Conservation (phyloP, 179 eudicot species). For the Spergularia azorica region DNA sequence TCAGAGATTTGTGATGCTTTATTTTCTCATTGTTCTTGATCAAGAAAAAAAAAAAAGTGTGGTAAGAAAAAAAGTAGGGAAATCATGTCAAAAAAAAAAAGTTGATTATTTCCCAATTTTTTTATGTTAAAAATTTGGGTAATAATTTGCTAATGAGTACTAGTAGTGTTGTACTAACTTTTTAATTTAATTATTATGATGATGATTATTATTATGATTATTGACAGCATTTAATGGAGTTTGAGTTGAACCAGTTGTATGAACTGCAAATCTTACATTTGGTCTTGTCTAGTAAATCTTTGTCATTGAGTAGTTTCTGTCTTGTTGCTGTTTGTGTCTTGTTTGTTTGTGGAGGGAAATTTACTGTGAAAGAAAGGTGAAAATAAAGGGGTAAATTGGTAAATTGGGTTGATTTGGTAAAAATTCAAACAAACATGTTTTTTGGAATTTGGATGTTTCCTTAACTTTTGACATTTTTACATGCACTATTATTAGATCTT, state of each 20-base stretch:
- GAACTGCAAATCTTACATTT: background rate
- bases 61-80: too few relatives aligned
- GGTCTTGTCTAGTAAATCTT: background rate
- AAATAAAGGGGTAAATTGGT: background rate
- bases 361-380: background rate
- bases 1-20: conserved; percentile 50
- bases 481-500: conserved; percentile 6
- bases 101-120: conserved; percentile 3
- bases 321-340: background rate
- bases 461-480: conserved; percentile 24
- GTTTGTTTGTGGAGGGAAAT: background rate
- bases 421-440: conserved; percentile 7
- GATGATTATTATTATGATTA: conserved; percentile 7
- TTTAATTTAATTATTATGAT: background rate
- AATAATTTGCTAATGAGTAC: conserved; percentile 8
- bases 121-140: conserved; percentile 22
- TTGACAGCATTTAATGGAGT: conserved; percentile 20
- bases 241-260: conserved; percentile 17
- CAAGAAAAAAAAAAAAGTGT: background rate
- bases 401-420: background rate
- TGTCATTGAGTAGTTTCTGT: background rate
- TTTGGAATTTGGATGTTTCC: conserved; percentile 15
- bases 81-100: background rate
- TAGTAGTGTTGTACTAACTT: conserved; percentile 17
- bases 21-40: conserved; percentile 32